A percentile compares a stretch with the other conserved stretches of the same genome.
Conservation (phyloP, 179 eudicot species). For the Silene vulgaris region DNA sequence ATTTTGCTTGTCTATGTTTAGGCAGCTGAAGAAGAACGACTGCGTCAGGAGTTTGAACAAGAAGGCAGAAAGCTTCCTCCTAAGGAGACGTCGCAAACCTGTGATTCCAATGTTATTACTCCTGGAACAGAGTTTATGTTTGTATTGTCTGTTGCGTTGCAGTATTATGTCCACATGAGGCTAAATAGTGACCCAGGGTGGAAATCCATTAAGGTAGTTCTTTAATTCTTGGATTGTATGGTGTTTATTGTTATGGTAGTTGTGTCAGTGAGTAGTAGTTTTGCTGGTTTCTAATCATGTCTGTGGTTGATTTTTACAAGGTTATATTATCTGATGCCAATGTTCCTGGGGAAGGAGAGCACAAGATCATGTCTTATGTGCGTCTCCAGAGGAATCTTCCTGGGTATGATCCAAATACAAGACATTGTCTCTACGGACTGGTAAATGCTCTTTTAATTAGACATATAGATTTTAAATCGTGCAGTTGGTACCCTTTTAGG, state of each 20-base stretch:
- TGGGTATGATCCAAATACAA: conserved; percentile 88
- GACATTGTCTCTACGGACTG: conserved; percentile 92
- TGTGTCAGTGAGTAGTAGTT: not conserved
- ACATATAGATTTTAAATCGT: not conserved
- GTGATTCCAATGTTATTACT: conserved; percentile 85
- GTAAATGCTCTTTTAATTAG: conserved; percentile 31
- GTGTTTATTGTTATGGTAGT: not conserved
- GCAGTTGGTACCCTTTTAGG: not conserved
- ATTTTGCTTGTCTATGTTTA: conserved; percentile 19
- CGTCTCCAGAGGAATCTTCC: conserved; percentile 87
- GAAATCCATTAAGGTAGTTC: conserved; percentile 68
- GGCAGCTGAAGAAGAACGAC: conserved; percentile 83
- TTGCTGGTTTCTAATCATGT: conserved; percentile 2
- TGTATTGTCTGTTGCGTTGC: conserved; percentile 70
- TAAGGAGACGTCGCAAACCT: conserved; percentile 54
- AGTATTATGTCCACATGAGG: conserved; percentile 75
- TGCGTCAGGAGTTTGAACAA: conserved; percentile 70
- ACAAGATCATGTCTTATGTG: conserved; percentile 88
- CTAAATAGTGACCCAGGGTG: conserved; percentile 88
- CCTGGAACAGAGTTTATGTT: conserved; percentile 95
- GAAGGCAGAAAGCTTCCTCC: conserved; percentile 90
- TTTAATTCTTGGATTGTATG: not conserved
- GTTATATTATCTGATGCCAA: conserved; percentile 93
- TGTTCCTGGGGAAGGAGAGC: conserved; percentile 98
- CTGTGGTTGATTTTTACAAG: conserved; percentile 32